Conservation (phyloP, 441 rosid species). For the Populus hybrid region DNA sequence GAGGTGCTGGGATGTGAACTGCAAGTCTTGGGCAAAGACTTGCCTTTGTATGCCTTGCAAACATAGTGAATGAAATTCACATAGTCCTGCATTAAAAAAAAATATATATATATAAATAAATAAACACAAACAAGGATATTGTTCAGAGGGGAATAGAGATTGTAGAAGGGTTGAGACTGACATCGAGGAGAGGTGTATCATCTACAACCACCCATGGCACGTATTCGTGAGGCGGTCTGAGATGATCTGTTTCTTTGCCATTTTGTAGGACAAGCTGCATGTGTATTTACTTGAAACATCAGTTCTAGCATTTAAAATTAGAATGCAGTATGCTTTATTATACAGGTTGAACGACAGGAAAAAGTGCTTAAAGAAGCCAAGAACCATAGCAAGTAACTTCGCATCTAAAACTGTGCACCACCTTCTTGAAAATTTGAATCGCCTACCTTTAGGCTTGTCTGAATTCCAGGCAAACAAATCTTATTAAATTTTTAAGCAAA, state of each 20-base stretch:
- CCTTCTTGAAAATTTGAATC: neutral
- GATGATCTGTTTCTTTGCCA: constrained; percentile 29
- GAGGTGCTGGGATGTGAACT: constrained; percentile 1
- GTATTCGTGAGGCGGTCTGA: constrained; percentile 15
- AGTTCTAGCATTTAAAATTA: neutral
- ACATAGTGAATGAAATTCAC: constrained; percentile 23
- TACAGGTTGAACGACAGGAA: too few species aligned
- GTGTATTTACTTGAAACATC: constrained; percentile 5
- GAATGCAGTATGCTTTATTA: neutral
- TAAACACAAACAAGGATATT: neutral
- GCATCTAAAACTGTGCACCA: neutral
- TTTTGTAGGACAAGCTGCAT: constrained; percentile 39
- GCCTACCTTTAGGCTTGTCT: neutral
- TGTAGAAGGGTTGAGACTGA: neutral
- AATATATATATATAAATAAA: neutral
- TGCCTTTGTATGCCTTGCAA: constrained; percentile 46
- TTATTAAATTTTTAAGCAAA: too few species aligned
- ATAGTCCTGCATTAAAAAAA: constrained; percentile 26
- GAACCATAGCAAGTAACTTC: neutral
- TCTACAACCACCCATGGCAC: constrained; percentile 18
- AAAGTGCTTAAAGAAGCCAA: neutral
- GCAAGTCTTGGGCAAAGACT: constrained; percentile 29
- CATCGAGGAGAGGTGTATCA: constrained; percentile 1
- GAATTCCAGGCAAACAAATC: neutral
- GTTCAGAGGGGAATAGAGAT: neutral